Percentiles rank a stretch among this genome's conserved stretches.
Conservation (phyloP, 1,284 basidiomycete genomes). For the Sphagnurus paluster region DNA sequence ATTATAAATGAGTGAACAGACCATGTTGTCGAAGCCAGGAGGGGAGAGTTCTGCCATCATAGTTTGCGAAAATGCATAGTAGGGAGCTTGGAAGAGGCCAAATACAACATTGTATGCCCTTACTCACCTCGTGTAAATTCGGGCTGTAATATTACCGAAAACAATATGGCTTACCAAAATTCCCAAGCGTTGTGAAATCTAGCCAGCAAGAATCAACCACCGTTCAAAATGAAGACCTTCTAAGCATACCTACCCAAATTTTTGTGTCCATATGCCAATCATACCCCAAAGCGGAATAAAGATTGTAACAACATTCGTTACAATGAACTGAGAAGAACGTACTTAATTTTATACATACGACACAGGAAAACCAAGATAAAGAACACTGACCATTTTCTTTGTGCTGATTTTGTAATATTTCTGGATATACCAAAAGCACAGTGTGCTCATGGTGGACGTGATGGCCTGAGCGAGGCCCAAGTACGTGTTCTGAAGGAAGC, state of each 20-base stretch:
- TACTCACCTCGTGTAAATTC: background rate
- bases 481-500: constrained; percentile 74
- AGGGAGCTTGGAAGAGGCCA: constrained; percentile 84
- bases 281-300: constrained; percentile 85
- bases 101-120: constrained; percentile 82
- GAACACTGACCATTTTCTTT: constrained; percentile 65
- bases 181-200: constrained; percentile 85
- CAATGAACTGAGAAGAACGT: constrained; percentile 54
- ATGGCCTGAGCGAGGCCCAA: constrained; percentile 73
- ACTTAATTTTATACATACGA: background rate
- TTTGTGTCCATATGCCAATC: constrained; percentile 80
- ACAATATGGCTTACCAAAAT: constrained; percentile 60
- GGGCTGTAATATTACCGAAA: background rate
- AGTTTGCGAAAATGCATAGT: constrained; percentile 83
- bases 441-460: constrained; percentile 69
- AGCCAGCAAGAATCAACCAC: constrained; percentile 3
- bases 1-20: constrained; percentile 23
- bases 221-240: constrained; percentile 7
- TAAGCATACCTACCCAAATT: constrained; percentile 65
- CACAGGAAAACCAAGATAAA: background rate
- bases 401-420: constrained; percentile 73
- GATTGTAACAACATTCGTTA: constrained; percentile 77
- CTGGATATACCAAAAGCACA: constrained; percentile 83
- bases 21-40: constrained; percentile 84
- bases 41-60: constrained; percentile 87